phyloP scores from a whole-genome alignment of 1,284 basidiomycete species.

The Leccinum fuscescens region DNA sequence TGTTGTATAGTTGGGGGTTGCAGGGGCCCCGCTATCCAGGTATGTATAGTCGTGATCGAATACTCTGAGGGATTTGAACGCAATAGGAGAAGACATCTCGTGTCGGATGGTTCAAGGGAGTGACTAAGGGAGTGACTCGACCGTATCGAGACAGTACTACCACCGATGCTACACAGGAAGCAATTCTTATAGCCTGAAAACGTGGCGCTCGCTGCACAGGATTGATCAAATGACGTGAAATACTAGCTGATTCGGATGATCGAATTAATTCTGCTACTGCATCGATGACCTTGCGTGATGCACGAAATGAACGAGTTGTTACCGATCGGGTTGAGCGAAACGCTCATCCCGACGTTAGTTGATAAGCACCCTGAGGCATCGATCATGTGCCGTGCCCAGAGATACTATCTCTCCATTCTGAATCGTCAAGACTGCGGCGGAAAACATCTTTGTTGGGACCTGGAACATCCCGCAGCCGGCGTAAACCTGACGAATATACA shows the following conservation, averaged over 20 bases:
- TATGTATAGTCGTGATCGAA: conserved; percentile 21
- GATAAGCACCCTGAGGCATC: not conserved
- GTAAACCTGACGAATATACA: not conserved
- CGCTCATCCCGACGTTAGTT: not conserved
- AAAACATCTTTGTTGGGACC: not conserved
- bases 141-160: not conserved
- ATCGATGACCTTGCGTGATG: not conserved
- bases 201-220: not conserved
- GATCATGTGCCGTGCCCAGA: not conserved
- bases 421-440: not conserved
- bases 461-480: not conserved
- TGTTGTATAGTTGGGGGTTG: conserved; percentile 20
- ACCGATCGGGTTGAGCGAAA: too few relatives aligned
- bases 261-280: not conserved
- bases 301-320: not conserved
- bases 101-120: not conserved
- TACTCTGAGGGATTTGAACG: conserved; percentile 15
- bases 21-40: conserved; percentile 22
- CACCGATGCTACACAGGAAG: not conserved
- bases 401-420: not conserved
- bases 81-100: conserved; percentile 6
- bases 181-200: not conserved
- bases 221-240: not conserved
- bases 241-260: not conserved
- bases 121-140: not conserved